These are phyloP conservation scores for Ophiostoma tasmaniense DNA, from an alignment of 2,329 filamentous ascomycete genomes.

Conservation along the genomic window DNA sequence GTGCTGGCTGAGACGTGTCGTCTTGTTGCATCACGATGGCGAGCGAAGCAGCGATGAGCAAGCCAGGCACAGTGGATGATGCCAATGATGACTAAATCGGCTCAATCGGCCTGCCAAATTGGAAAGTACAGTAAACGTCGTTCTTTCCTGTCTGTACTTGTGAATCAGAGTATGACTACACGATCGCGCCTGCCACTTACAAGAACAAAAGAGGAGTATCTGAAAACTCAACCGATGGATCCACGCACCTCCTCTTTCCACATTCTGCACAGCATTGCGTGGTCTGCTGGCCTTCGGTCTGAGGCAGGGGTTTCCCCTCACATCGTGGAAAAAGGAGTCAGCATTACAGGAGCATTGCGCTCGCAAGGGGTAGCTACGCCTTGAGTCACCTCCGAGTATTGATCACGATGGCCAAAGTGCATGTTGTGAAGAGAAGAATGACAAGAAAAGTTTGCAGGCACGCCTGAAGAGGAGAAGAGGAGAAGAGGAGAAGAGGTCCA, in stretches of 20 bases:
- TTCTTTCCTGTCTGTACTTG: no score
- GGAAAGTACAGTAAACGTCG: neutral
- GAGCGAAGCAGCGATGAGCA: neutral
- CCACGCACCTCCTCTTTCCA: neutral
- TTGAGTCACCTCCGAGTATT: neutral
- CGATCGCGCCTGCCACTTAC: neutral
- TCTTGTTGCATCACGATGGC: neutral
- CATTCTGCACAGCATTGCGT: neutral
- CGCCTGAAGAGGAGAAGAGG: neutral
- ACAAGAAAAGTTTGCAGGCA: neutral
- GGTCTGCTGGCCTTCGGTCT: neutral
- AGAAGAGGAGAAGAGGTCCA: neutral
- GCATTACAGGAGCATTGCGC: no score
- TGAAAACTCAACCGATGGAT: slow-evolving; percentile 1
- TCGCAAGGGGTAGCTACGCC: neutral
- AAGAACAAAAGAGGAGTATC: neutral
- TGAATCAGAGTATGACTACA: neutral
- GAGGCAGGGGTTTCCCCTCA: slow-evolving; percentile 3
- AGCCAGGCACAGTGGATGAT: neutral
- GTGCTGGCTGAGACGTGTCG: neutral
- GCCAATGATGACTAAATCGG: slow-evolving; percentile 3
- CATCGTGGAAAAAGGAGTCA: neutral
- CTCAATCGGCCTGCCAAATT: neutral
- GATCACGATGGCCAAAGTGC: slow-evolving; percentile 3
- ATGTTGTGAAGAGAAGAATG: neutral